Base-by-base conservation (phyloP, 2,329 filamentous ascomycete genomes). In the Botryosphaeria agaves region DNA sequence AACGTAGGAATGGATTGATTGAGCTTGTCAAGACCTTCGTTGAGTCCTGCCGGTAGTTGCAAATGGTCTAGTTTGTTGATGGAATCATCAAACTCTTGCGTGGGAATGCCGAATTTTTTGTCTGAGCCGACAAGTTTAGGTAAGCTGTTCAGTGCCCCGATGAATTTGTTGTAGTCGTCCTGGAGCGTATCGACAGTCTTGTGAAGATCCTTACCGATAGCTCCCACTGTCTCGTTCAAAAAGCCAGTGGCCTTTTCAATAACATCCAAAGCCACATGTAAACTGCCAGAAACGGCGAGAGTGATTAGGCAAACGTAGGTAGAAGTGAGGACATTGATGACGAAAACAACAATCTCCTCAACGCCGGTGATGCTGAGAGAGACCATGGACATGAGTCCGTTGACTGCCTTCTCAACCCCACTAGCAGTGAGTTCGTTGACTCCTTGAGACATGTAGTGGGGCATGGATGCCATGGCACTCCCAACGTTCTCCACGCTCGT, bases 401-500 rank as follows among this genome's bases (percentile, higher is more conserved):
- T 67, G 39, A 95, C 73, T 6, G 83, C 73, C 42, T 76, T 74
- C 42, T 85, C 81, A 41, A 95, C 76, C 33, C 81, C 76, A 28
- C 66, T 66, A 18, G 83, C 81, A 5, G 82, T 78, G 41, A 95
- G 59, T 35, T 82, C 70, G 56, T 98, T 98, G 49, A 94, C 76
- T 32, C 89, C 89, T 30, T 69, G 62, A 2, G 85, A 80, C 49
- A 95, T 75, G 57, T 93, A 95, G 55, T 94, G 79, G 34, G 89
- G 89, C 84, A 95, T 93, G 21, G 89, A 95, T 23, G 87, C 89
- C 82, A 98, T 87, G 36, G 83, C 70, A 50, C 84, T 94, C 38
- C 87, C 89, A 42, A 92, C 72, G 41, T 82, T 82, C 59, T 98
- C 87, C 28, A 95, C 87, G 51, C 80, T 79, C 34, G 76, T 83